Conservation (phyloP, 169 alveolate genomes). For the Plasmodium gaboni region DNA sequence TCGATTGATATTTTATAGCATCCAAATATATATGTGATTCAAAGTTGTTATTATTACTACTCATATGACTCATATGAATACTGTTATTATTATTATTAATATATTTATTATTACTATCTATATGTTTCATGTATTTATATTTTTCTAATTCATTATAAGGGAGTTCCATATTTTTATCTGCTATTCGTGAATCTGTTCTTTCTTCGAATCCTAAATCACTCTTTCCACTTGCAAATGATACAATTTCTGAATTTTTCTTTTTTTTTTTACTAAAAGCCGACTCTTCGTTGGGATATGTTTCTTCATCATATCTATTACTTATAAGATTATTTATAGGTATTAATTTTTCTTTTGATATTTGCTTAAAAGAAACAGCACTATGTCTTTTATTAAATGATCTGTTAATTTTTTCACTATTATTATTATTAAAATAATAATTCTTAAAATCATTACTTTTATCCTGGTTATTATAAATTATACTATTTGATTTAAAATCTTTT, state of each 20-base stretch:
- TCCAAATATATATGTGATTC: conserved; percentile 62
- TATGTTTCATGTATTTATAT: conserved; percentile 8
- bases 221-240: conserved; percentile 13
- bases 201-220: conserved; percentile 12
- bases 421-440: too few species aligned
- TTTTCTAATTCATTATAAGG: conserved; percentile 40
- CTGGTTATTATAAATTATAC: too few species aligned
- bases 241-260: conserved; percentile 13
- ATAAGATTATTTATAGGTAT: conserved; percentile 9
- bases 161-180: conserved; percentile 11
- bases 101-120: conserved; percentile 8
- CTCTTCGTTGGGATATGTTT: conserved; percentile 3
- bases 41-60: neutral
- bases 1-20: conserved; percentile 73
- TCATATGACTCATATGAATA: too few species aligned
- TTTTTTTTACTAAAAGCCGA: neutral
- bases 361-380: conserved; percentile 74
- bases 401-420: neutral
- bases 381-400: conserved; percentile 17
- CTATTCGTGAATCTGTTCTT: neutral
- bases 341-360: conserved; percentile 63
- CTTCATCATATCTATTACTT: neutral
- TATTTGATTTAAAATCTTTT: neutral
- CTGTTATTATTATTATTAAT: too few species aligned
- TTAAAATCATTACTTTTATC: too few species aligned